phyloP scores from a whole-genome alignment of 2,329 filamentous ascomycete genomes.

The Beauveria medogensis region DNA sequence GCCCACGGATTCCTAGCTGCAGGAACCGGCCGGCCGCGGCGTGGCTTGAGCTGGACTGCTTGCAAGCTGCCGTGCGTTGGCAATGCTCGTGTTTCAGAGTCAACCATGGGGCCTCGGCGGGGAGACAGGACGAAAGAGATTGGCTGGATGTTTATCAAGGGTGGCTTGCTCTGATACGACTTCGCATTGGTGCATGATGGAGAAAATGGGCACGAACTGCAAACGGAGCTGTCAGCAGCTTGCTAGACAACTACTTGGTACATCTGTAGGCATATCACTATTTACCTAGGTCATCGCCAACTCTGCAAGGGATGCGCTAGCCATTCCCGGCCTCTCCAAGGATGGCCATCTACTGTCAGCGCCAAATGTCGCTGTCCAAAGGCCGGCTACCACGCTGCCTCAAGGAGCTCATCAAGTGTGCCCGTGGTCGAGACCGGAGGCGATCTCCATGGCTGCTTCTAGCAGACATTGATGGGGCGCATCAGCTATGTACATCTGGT shows the following conservation, averaged over 20 bases:
- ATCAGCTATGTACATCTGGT: background rate
- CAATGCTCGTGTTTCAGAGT: background rate
- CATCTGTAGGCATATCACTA: background rate
- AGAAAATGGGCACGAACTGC: background rate
- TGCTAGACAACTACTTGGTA: background rate
- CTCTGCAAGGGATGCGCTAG: background rate
- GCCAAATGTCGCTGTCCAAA: background rate
- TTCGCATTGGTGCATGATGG: background rate
- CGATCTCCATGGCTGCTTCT: background rate
- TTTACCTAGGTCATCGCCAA: no score
- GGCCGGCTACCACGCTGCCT: no score
- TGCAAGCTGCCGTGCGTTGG: background rate
- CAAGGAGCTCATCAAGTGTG: background rate
- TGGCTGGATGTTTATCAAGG: background rate
- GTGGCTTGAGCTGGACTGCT: background rate
- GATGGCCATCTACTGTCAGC: background rate
- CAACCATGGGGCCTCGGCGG: background rate
- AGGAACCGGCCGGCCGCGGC: background rate
- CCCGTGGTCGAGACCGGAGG: background rate
- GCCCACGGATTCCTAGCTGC: background rate
- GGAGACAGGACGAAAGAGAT: background rate
- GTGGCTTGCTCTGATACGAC: background rate
- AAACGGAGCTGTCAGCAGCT: constrained; percentile 1
- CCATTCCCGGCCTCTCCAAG: background rate
- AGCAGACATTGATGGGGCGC: background rate